Evolutionary conservation across 257 asterid genomes (phyloP).

Genomic region (Ilex asprella): DNA sequence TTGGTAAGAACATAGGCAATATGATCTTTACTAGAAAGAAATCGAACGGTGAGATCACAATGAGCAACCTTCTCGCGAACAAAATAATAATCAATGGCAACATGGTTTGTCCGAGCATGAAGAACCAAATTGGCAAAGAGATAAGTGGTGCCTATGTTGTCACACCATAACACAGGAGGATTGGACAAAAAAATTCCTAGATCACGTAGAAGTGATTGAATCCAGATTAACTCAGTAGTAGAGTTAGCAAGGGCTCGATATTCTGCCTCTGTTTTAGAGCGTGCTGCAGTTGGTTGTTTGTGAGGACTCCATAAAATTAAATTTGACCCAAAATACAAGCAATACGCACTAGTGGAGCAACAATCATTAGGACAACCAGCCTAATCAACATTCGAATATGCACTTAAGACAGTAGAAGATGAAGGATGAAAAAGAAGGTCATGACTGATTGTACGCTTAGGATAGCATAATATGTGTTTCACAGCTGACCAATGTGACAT

Average conservation of each 20-base stretch:
- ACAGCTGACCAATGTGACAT: background rate
- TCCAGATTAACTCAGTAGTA: background rate
- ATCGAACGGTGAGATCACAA: too few relatives aligned
- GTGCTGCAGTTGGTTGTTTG: background rate
- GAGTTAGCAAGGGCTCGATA: background rate
- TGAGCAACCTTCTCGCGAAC: too few relatives aligned
- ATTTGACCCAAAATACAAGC: too few relatives aligned
- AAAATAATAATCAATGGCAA: background rate
- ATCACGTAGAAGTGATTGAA: background rate
- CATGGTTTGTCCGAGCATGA: background rate
- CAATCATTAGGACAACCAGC: background rate
- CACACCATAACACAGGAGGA: background rate
- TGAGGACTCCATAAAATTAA: background rate
- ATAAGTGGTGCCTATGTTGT: constrained; percentile 1
- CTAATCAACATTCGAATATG: background rate
- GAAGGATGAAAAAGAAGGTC: background rate
- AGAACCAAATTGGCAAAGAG: background rate
- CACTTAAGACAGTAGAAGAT: background rate
- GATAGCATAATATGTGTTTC: background rate
- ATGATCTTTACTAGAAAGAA: too few relatives aligned
- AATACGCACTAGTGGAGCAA: background rate
- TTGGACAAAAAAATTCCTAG: background rate
- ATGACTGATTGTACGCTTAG: background rate
- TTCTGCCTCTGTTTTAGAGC: background rate
- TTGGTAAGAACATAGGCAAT: too few relatives aligned